phyloP scores from a whole-genome alignment of 306 rosid genomes.

The Lathyrus oleraceus region DNA sequence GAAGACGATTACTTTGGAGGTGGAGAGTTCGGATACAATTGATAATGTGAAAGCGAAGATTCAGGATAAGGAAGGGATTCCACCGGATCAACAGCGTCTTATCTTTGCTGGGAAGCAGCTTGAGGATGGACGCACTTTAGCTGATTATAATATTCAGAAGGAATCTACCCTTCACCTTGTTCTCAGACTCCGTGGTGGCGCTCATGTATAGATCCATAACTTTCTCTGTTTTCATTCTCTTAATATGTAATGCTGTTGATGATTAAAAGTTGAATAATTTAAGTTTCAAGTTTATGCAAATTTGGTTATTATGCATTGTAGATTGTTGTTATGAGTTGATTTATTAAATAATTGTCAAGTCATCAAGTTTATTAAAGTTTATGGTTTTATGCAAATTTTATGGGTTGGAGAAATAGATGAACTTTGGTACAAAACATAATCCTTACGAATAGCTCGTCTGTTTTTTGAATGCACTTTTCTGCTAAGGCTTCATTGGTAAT shows the following conservation, averaged over 20 bases:
- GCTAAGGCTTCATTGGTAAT: too few species aligned
- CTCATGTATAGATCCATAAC: background rate
- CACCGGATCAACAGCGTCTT: background rate
- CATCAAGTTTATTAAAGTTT: too few species aligned
- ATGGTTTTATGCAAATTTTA: too few species aligned
- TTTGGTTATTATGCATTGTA: too few species aligned
- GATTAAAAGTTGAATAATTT: background rate
- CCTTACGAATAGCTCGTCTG: too few species aligned
- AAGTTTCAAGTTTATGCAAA: background rate
- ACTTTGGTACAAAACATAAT: too few species aligned
- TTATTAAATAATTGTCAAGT: too few species aligned
- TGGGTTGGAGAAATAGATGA: too few species aligned
- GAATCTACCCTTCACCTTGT: constrained; percentile 38
- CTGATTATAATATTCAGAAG: constrained; percentile 57
- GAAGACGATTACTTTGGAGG: background rate
- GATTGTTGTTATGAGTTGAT: too few species aligned
- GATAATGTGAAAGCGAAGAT: constrained; percentile 8
- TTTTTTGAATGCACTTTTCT: too few species aligned
- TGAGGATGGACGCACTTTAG: constrained; percentile 37
- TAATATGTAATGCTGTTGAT: background rate
- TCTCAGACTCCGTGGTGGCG: background rate
- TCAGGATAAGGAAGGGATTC: constrained; percentile 14
- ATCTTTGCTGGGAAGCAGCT: constrained; percentile 12
- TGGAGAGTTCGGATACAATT: background rate
- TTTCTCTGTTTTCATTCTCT: background rate